phyloP scores from a whole-genome alignment of 2,329 filamentous ascomycete genomes.

The Stachybotrys chartarum region DNA sequence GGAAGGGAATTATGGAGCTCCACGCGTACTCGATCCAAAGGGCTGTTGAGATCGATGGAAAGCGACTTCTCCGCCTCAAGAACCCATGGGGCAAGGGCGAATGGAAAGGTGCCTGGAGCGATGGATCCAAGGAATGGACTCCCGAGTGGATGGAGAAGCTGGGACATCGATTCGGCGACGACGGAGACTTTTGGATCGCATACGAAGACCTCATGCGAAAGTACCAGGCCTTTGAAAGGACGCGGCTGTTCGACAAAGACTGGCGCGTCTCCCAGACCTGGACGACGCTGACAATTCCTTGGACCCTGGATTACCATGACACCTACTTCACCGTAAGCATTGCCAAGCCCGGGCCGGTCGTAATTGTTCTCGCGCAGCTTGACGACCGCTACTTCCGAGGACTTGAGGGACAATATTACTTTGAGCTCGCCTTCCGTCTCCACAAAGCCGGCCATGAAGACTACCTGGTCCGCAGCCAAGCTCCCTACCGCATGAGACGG shows the following conservation, averaged over 20 bases:
- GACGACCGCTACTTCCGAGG: conserved; percentile 52
- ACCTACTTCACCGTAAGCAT: conserved; percentile 45
- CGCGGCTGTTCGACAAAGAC: conserved; percentile 48
- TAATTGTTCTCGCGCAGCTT: conserved; percentile 50
- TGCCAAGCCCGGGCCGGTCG: conserved; percentile 39
- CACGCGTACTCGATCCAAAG: conserved; percentile 58
- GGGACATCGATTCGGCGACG: conserved; percentile 67
- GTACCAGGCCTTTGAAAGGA: conserved; percentile 51
- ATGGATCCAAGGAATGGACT: conserved; percentile 81
- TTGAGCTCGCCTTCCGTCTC: conserved; percentile 46
- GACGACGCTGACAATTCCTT: conserved; percentile 47
- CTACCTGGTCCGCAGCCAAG: conserved; percentile 48
- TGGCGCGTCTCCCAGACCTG: conserved; percentile 43
- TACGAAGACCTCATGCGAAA: conserved; percentile 53
- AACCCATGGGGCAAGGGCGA: conserved; percentile 80
- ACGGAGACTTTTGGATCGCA: conserved; percentile 59
- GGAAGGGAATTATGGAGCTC: conserved; percentile 49
- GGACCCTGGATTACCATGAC: conserved; percentile 48
- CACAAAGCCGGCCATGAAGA: conserved; percentile 43
- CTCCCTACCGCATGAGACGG: conserved; percentile 56
- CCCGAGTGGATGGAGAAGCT: conserved; percentile 69
- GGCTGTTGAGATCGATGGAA: conserved; percentile 47
- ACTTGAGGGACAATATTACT: conserved; percentile 48
- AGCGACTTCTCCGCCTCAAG: conserved; percentile 56
- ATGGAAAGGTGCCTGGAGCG: conserved; percentile 76